Percentiles rank a stretch among this genome's conserved stretches.
Conservation (phyloP, 148 eudicot species). For the Chenopodium quinoa region DNA sequence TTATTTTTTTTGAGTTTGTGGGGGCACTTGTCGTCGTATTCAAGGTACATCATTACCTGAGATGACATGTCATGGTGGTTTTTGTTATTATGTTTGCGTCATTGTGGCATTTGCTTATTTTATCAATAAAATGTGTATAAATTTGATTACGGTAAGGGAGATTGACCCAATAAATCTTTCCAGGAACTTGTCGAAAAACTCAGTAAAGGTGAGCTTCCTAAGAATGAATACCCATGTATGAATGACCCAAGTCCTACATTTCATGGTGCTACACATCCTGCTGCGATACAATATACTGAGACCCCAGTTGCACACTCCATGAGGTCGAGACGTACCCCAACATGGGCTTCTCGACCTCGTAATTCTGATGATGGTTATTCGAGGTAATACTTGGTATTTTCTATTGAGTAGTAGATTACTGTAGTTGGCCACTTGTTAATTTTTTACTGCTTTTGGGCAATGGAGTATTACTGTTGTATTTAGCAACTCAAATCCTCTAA, state of each 20-base stretch:
- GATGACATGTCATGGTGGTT: not conserved
- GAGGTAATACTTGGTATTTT: slow-evolving; percentile 43
- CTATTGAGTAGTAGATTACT: not conserved
- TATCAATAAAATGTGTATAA: not conserved
- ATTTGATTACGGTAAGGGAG: not conserved
- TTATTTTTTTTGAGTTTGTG: not conserved
- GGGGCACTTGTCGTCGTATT: no score
- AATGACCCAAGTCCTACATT: slow-evolving; percentile 89
- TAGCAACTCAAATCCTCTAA: not conserved
- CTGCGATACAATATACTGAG: slow-evolving; percentile 47
- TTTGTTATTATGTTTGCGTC: not conserved
- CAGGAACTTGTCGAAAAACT: slow-evolving; percentile 95
- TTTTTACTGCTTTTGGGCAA: not conserved
- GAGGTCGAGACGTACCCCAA: slow-evolving; percentile 82
- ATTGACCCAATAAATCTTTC: slow-evolving; percentile 15
- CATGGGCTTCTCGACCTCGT: slow-evolving; percentile 91
- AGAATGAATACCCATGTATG: slow-evolving; percentile 89
- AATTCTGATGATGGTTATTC: slow-evolving; percentile 95
- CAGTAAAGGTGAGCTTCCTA: slow-evolving; percentile 74
- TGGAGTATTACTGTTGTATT: not conserved
- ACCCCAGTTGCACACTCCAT: slow-evolving; percentile 65
- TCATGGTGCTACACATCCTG: slow-evolving; percentile 61
- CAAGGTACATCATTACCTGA: not conserved
- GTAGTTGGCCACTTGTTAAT: not conserved
- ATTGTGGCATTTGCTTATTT: not conserved